Percentiles rank a stretch among this genome's conserved stretches.
Evolutionary conservation across 2,329 filamentous ascomycete genomes (phyloP).

Genomic region (Ilyonectria robusta): DNA sequence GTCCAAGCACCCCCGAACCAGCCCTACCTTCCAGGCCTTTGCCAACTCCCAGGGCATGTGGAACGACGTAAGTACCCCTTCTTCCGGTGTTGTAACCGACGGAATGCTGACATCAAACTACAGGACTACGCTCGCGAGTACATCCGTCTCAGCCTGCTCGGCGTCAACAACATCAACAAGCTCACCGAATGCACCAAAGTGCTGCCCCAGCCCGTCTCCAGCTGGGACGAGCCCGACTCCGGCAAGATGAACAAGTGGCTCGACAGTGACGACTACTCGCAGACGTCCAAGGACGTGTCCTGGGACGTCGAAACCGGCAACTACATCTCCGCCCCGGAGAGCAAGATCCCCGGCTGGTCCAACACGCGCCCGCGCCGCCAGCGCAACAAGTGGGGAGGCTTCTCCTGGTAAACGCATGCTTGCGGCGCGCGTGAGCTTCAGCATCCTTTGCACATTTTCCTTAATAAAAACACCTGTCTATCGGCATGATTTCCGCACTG

Average conservation of each 20-base stretch:
- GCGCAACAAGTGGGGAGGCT: constrained; percentile 29
- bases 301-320: constrained; percentile 42
- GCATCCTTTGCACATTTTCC: neutral
- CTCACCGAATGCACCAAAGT: constrained; percentile 69
- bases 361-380: constrained; percentile 20
- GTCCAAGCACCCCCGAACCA: constrained; percentile 54
- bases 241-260: constrained; percentile 47
- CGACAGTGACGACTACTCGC: constrained; percentile 45
- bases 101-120: constrained; percentile 11
- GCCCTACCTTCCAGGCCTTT: constrained; percentile 56
- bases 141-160: constrained; percentile 67
- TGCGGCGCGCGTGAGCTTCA: no score
- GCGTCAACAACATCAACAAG: constrained; percentile 69
- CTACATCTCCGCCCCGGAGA: constrained; percentile 38
- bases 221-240: constrained; percentile 38
- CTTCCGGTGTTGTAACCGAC: neutral
- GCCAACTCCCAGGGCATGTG: constrained; percentile 54
- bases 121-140: constrained; percentile 68
- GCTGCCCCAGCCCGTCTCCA: constrained; percentile 54
- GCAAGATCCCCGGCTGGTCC: constrained; percentile 44
- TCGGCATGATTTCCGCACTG: no score
- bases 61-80: constrained; percentile 55
- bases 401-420: constrained; percentile 15
- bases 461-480: neutral
- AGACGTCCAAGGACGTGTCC: constrained; percentile 46